Evolutionary conservation across 1,284 basidiomycete species (phyloP), one percentile per base, ranked within the genome.

Genomic region (Cutaneotrichosporon dermatis): DNA sequence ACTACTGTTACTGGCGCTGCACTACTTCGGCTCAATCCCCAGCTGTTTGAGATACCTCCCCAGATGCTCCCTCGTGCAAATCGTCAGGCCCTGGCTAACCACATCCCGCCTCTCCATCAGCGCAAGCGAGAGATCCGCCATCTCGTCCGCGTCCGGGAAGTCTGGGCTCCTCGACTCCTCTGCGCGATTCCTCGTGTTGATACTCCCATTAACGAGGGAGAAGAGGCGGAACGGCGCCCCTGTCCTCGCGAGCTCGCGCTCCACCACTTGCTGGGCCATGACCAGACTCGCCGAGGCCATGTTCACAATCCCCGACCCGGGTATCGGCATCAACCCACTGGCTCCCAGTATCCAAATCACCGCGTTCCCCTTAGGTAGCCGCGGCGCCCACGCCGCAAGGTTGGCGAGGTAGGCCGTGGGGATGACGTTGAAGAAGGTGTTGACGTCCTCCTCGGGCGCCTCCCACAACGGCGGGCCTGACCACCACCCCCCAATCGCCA

Each of bases 261-360:
- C 49, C n/a, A 51, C 36, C 15, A 51, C 49, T 7, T 15, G 35
- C 49, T 51, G 49, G 6, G 49, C 49, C 49, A 51, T 51, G 49
- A 51, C 35, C 9, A 51, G 7, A 6, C 36, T 39, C n/a, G 49
- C 49, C 8, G 35, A 35, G 37, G 35, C 49, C 49, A 51, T 51
- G 4, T 15, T 16, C 4, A 51, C 6, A 2, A 37, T 36, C 37
- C 49, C 49, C 8, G 49, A 34, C 2, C 49, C 49, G 8, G 49
- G 49, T n/a, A 51, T 37, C 36, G 49, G 49, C 8, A 51, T 35
- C 16, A 51, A 12, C 36, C 49, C 49, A 15, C 36, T 39, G 8
- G 37, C 49, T 15, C 49, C 49, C 8, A 51, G 36, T 15, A 51
- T 51, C 49, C 49, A 51, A 8, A 51, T n/a, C 35, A 51, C 40